Percentiles rank a stretch among this genome's conserved stretches.
phyloP scores from a whole-genome alignment of 2,329 filamentous ascomycete genomes.

The Fusarium veterinarium region DNA sequence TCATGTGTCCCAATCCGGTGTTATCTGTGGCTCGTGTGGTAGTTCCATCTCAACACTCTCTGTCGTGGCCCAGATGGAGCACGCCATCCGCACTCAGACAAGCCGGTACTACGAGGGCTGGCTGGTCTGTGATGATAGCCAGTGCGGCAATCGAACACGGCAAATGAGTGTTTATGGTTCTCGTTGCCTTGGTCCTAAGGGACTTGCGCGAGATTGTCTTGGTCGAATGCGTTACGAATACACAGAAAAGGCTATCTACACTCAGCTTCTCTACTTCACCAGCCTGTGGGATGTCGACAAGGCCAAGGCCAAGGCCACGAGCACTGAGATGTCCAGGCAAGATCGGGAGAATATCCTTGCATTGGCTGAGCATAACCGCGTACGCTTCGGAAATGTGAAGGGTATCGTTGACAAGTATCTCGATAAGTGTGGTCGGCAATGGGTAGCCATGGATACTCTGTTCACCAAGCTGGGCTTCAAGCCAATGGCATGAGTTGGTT shows the following conservation, averaged over 20 bases:
- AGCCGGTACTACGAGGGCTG: conserved; percentile 92
- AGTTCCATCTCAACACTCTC: conserved; percentile 75
- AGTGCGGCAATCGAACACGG: conserved; percentile 86
- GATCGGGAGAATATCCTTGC: conserved; percentile 74
- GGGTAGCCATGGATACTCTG: conserved; percentile 92
- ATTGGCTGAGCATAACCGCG: conserved; percentile 84
- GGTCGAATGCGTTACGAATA: conserved; percentile 92
- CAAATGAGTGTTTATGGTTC: conserved; percentile 95
- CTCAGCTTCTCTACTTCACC: conserved; percentile 90
- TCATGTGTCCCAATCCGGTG: conserved; percentile 76
- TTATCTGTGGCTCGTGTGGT: conserved; percentile 78
- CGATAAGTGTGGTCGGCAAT: conserved; percentile 89
- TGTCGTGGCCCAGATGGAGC: conserved; percentile 87
- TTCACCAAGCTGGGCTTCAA: conserved; percentile 76
- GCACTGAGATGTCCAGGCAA: conserved; percentile 59
- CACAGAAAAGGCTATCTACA: conserved; percentile 90
- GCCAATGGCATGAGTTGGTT: conserved; percentile 40
- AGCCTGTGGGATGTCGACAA: conserved; percentile 91
- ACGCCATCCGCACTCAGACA: conserved; percentile 81
- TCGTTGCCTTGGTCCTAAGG: conserved; percentile 87
- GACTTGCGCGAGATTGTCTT: conserved; percentile 83
- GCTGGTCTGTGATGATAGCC: conserved; percentile 89
- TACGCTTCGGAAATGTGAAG: conserved; percentile 80
- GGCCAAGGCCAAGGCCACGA: conserved; percentile 66
- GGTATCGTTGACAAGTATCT: conserved; percentile 84